Conservation (phyloP, 352 stramenopile species). For the Phytopythium aichiense region DNA sequence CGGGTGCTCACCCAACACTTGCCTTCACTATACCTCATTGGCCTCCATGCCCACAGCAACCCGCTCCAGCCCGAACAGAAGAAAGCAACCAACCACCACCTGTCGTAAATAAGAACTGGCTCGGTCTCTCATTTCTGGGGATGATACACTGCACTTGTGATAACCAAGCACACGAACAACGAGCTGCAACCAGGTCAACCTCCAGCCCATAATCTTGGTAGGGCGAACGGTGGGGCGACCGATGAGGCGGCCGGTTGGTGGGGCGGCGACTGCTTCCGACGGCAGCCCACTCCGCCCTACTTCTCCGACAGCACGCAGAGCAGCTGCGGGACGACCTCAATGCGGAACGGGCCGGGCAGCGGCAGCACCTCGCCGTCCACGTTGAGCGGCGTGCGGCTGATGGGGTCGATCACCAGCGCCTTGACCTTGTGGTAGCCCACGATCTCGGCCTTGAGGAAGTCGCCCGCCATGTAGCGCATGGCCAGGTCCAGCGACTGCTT, state of each 20-base stretch:
- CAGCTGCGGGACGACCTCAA: slow-evolving; percentile 69
- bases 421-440: slow-evolving; percentile 79
- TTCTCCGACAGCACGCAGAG: slow-evolving; percentile 76
- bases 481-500: slow-evolving; percentile 43
- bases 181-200: not conserved
- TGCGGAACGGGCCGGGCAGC: slow-evolving; percentile 55
- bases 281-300: slow-evolving; percentile 19
- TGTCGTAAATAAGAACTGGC: slow-evolving; percentile 1
- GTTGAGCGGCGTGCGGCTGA: slow-evolving; percentile 60
- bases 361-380: slow-evolving; percentile 74
- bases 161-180: not conserved
- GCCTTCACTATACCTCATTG: not conserved
- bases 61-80: not conserved
- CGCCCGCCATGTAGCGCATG: slow-evolving; percentile 46
- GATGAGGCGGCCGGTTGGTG: too few relatives aligned
- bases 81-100: not conserved
- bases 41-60: too few relatives aligned
- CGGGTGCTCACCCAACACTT: too few relatives aligned
- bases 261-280: too few relatives aligned
- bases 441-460: slow-evolving; percentile 53
- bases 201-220: too few relatives aligned
- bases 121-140: not conserved
- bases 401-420: slow-evolving; percentile 66
- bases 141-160: not conserved
- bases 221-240: too few relatives aligned